These are phyloP conservation scores for Boletus sensibilis DNA, from an alignment of 768 basidiomycete species.

Conservation along the genomic window DNA sequence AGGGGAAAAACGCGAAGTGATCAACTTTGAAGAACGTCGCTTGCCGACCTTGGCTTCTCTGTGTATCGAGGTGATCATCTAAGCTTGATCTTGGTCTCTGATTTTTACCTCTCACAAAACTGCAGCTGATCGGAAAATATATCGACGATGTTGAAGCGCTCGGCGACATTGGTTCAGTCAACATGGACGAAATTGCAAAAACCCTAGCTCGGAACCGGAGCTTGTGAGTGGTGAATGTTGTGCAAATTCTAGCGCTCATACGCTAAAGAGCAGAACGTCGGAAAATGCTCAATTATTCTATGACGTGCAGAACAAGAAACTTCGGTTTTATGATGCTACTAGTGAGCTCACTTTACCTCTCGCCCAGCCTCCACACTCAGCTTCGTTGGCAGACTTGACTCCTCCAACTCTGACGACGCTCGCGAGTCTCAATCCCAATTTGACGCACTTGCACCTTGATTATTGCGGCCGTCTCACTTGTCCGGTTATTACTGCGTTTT, in stretches of 20 bases:
- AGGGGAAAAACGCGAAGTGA: conserved; percentile 65
- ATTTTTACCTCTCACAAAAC: neutral
- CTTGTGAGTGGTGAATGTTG: conserved; percentile 52
- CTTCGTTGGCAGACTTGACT: conserved; percentile 53
- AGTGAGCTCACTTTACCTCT: conserved; percentile 48
- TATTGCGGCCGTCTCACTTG: conserved; percentile 83
- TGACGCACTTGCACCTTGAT: conserved; percentile 76
- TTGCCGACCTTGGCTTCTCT: conserved; percentile 71
- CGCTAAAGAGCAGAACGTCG: conserved; percentile 49
- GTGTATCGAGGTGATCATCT: conserved; percentile 66
- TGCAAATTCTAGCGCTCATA: neutral
- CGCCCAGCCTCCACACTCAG: neutral
- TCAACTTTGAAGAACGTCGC: conserved; percentile 65
- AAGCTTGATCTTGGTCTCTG: neutral
- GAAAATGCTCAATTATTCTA: conserved; percentile 88
- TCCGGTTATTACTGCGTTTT: conserved; percentile 56
- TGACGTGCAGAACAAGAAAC: conserved; percentile 57
- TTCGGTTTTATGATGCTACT: conserved; percentile 87
- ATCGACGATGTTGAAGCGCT: conserved; percentile 88
- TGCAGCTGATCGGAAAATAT: conserved; percentile 75
- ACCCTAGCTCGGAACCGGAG: conserved; percentile 78
- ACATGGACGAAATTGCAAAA: conserved; percentile 81
- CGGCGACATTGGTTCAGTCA: conserved; percentile 84
- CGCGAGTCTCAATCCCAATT: conserved; percentile 78
- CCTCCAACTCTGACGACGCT: conserved; percentile 69